phyloP scores from a whole-genome alignment of 1,139 yeast genomes.

The Kurtzmaniella quercitrusa region DNA sequence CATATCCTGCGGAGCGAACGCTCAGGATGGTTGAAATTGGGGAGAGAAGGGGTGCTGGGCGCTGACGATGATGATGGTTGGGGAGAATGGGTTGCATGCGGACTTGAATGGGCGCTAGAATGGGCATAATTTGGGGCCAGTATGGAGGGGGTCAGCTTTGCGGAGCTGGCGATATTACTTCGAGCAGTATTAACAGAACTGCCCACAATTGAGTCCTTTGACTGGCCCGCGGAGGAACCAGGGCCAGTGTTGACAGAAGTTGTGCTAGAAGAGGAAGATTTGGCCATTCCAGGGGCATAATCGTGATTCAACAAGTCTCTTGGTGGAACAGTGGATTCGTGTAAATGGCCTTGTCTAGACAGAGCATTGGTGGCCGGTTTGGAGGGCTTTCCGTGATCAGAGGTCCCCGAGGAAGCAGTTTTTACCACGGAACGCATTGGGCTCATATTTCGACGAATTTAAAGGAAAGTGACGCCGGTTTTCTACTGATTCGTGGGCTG shows the following conservation, averaged over 20 bases:
- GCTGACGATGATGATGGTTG: conserved; percentile 6
- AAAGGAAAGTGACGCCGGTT: not conserved
- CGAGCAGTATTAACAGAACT: no score
- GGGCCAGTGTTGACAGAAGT: not conserved
- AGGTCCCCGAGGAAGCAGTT: not conserved
- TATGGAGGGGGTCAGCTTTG: no score
- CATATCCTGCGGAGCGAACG: conserved; percentile 48
- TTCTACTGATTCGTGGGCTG: not conserved
- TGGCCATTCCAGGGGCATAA: not conserved
- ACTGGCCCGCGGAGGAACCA: no score
- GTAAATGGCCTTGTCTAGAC: not conserved
- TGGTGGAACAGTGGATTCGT: not conserved
- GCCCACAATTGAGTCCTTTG: no score
- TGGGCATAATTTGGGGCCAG: no score
- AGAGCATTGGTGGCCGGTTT: conserved; percentile 11
- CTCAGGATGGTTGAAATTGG: conserved; percentile 2
- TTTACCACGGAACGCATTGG: not conserved
- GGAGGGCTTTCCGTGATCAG: conserved; percentile 4
- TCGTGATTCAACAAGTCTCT: not conserved
- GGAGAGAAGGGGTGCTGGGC: conserved; percentile 8
- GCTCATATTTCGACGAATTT: not conserved
- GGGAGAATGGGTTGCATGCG: conserved; percentile 5
- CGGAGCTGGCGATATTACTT: no score
- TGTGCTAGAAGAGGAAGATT: not conserved
- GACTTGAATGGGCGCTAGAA: no score